Evolutionary conservation across 345 rosid species (phyloP), one percentile per base, ranked within the genome.

Genomic region (Gossypioides kirkii): DNA sequence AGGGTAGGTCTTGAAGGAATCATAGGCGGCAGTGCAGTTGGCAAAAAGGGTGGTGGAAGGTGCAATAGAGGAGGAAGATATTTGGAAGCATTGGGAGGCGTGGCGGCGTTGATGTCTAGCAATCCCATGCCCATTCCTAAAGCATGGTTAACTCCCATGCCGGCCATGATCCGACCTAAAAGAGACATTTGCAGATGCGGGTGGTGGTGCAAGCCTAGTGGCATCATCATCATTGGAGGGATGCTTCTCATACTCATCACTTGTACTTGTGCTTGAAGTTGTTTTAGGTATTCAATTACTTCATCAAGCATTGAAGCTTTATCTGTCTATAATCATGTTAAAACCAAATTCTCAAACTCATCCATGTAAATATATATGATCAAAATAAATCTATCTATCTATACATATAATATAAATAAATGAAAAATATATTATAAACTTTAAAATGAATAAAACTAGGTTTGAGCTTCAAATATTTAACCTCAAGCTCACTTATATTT

Each of bases 251-350:
- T 54, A 77, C 82, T 82, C 88, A 92, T 85, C 90, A 94, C 82
- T 43, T 89, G 85, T 17, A 94, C 86, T 78, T 94, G 97, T 11
- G 91, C 88, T 87, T 94, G 97, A 9, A 92, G 77, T 74, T 92
- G 98, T 61, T 92, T 94, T 78, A 92, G 72, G 77, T 94, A 92
- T 36, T 94, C 98, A 22, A 94, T 94, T 78, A 92, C 98, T 81
- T 94, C 98, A 77, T 91, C 98, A 28, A 94, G 86, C 90, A 94
- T 93, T 3, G 97, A 94, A 11, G 97, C 98, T 69, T 92, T 94
- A 76, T 94, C 98, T 63, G 97, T 90, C 98, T 94, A 82, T 28
- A 55, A 4, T 73, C 18, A 53, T 53, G 72, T 76, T 78, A 22
- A 11, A 65, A 45, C 53, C 70, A 22, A 45, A 20, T 20, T 43